phyloP scores from a whole-genome alignment of 73 alveolate genomes.

The Paramecium octaurelia region DNA sequence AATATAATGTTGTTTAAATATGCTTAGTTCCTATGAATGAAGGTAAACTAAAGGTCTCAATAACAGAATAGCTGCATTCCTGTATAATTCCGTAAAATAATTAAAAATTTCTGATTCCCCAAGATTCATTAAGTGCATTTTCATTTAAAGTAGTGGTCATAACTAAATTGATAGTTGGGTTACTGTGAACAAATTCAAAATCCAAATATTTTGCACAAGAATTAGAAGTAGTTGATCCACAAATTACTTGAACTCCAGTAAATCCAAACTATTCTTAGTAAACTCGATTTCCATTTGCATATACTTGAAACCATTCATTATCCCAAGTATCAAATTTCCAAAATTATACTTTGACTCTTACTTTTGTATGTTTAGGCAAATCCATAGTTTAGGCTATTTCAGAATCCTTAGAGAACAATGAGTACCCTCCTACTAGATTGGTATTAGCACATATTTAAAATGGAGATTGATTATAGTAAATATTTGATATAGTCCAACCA shows the following conservation, averaged over 20 bases:
- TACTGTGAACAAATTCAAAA: background rate
- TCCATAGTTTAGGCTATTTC: background rate
- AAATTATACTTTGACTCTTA: background rate
- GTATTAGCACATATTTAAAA: background rate
- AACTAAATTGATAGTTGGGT: background rate
- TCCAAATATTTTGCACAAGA: background rate
- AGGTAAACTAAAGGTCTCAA: background rate
- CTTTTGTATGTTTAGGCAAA: background rate
- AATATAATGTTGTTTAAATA: background rate
- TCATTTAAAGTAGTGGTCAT: background rate
- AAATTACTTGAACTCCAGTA: background rate
- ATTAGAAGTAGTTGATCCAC: background rate
- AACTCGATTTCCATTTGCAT: background rate
- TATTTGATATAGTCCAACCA: background rate
- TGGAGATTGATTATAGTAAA: background rate
- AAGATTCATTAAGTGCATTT: background rate
- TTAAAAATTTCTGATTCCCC: background rate
- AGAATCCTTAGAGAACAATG: background rate
- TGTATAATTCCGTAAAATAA: background rate
- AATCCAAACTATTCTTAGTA: background rate
- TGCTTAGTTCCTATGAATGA: background rate
- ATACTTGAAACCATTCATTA: background rate
- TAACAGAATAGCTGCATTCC: background rate
- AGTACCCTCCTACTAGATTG: background rate
- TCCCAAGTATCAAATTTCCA: background rate